phyloP scores from a whole-genome alignment of 2,329 filamentous ascomycete species.

The Aspergillus sp. region DNA sequence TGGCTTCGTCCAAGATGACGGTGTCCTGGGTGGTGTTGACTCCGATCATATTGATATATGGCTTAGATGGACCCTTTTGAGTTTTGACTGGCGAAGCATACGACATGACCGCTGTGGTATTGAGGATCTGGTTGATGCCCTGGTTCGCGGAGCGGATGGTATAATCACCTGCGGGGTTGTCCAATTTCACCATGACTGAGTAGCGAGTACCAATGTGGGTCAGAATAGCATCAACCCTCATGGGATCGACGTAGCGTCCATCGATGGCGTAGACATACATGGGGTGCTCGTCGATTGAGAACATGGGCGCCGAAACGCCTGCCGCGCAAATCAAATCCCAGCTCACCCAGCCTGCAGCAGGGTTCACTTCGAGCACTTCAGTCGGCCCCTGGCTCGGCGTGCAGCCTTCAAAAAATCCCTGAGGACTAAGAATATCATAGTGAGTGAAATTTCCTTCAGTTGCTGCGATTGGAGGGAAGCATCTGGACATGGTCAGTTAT shows the following conservation, averaged over 20 bases:
- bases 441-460: conserved; percentile 11
- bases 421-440: conserved; percentile 19
- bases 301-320: conserved; percentile 46
- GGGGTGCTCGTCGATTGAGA: conserved; percentile 37
- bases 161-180: conserved; percentile 45
- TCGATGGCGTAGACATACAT: conserved; percentile 38
- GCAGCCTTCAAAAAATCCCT: conserved; percentile 35
- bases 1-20: conserved; percentile 40
- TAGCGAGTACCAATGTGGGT: conserved; percentile 28
- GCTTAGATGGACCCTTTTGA: conserved; percentile 18
- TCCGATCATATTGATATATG: conserved; percentile 50
- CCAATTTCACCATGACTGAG: conserved; percentile 37
- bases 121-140: conserved; percentile 50
- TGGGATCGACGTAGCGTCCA: conserved; percentile 33
- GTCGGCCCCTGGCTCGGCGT: conserved; percentile 38
- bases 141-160: conserved; percentile 49
- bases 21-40: conserved; percentile 33
- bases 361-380: conserved; percentile 40
- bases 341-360: conserved; percentile 41
- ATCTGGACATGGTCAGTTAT: conserved; percentile 8
- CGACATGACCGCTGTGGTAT: conserved; percentile 46
- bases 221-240: conserved; percentile 24
- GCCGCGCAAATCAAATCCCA: conserved; percentile 50
- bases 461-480: conserved; percentile 10
- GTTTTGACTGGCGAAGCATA: conserved; percentile 25